A percentile compares a stretch with the other conserved stretches of the same genome.
phyloP scores from a whole-genome alignment of 148 eudicot genomes.

The Oxyria digyna region DNA sequence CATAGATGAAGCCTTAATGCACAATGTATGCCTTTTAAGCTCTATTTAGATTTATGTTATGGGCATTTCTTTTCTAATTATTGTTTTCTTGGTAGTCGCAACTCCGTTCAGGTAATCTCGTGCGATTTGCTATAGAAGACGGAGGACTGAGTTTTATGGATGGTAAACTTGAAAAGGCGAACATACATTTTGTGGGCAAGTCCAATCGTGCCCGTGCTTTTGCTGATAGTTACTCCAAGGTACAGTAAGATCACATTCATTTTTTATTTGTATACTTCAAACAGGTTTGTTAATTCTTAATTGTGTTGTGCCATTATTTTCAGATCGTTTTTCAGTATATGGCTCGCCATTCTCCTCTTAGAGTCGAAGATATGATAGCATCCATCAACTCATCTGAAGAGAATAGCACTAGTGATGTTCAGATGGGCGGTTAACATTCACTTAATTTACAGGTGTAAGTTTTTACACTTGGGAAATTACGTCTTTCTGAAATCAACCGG shows the following conservation, averaged over 20 bases:
- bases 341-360: constrained; percentile 68
- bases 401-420: constrained; percentile 28
- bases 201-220: constrained; percentile 78
- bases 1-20: constrained; percentile 46
- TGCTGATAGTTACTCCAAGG: constrained; percentile 97
- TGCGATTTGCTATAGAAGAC: constrained; percentile 51
- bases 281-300: background rate
- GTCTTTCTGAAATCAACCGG: too few relatives aligned
- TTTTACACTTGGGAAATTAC: too few relatives aligned
- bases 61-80: background rate
- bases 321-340: constrained; percentile 83
- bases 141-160: constrained; percentile 72
- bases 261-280: background rate
- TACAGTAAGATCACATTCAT: constrained; percentile 14
- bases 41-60: background rate
- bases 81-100: constrained; percentile 25
- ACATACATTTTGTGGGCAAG: constrained; percentile 60
- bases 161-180: constrained; percentile 77
- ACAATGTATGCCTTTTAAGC: constrained; percentile 34
- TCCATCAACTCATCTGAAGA: constrained; percentile 32
- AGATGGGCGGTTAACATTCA: constrained; percentile 41
- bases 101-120: constrained; percentile 43
- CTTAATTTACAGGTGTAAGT: background rate
- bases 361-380: constrained; percentile 58
- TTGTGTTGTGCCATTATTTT: background rate